These are phyloP conservation scores for Skeletonema potamos DNA, from an alignment of 108 stramenopile genomes.

Conservation along the genomic window DNA sequence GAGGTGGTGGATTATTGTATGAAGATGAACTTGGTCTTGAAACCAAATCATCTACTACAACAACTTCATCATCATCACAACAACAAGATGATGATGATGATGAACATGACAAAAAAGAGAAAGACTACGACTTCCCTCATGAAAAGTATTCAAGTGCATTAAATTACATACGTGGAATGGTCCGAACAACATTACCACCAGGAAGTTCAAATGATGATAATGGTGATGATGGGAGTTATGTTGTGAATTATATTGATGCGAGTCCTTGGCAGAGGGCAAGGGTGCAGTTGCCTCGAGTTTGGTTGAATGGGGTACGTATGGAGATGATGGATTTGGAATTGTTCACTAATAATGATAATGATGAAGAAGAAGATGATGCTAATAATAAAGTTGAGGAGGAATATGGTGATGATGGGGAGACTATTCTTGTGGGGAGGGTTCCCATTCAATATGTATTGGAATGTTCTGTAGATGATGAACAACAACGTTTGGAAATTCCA, in stretches of 20 bases:
- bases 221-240: not conserved
- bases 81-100: not conserved
- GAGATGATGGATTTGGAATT: slow-evolving; percentile 2
- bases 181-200: slow-evolving; percentile 21
- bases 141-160: slow-evolving; percentile 8
- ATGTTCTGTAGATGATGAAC: slow-evolving; percentile 38
- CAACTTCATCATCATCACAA: not conserved
- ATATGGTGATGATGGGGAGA: not conserved
- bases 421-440: not conserved
- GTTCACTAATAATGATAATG: not conserved
- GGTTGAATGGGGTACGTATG: slow-evolving; percentile 35
- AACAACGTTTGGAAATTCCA: slow-evolving; percentile 37
- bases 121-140: too few species aligned
- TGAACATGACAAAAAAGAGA: not conserved
- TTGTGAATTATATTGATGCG: slow-evolving; percentile 14
- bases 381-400: not conserved
- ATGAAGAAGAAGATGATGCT: not conserved
- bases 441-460: slow-evolving; percentile 38
- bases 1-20: not conserved
- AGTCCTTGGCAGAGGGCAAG: slow-evolving; percentile 23
- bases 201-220: too few species aligned
- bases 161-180: slow-evolving; percentile 32
- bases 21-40: slow-evolving; percentile 44
- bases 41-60: not conserved
- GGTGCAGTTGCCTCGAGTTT: slow-evolving; percentile 30